Base-by-base conservation (phyloP, 768 basidiomycete species). In the Nidularia pulvinata region DNA sequence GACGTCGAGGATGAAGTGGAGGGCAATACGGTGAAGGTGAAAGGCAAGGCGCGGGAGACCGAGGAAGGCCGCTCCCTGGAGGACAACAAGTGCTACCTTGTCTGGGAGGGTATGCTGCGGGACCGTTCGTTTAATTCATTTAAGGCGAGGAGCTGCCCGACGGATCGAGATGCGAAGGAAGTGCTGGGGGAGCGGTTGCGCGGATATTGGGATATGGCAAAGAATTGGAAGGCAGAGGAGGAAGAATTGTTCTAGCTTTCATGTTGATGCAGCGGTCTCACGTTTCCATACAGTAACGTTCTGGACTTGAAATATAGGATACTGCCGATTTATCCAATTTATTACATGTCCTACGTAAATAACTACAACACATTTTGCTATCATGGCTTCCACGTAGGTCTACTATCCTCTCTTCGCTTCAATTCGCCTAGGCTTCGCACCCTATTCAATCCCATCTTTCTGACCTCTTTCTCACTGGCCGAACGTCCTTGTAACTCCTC, bases 191-290 rank as follows among this genome's bases (percentile, higher is more conserved):
- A 83, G 54, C 93, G 86, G 77, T 67, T 94, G 69, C 86, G 87
- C 47, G 91, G 93, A 0, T 91, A 94, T 66, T 98, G 95, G 95
- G 96, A 98, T 68, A 82, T 91, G 69, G 86, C 93, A 32, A 97
- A 95, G 84, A 89, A 91, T 62, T 93, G 87, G 84, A 90, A 84
- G 66, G 80, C 84, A 4, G 88, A 90, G 67, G 91, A 93, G 51
- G 89, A 91, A 59, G 88, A 91, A 54, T 58, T 85, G 60, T 83
- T 84, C 62, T 88, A 46, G 25, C 25, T 30, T 30, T 30, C 25
- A 30, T 30, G 25, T 4, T 30, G 25, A 30, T 4, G 25, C 25
- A 30, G 4, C 4, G 25, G 25, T 30, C 25, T 30, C 25, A 30
- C 25, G 25, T 30, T 30, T 30, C 25, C 25, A 30, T 30, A 30